Evolutionary conservation across 495 filamentous ascomycete species (phyloP), one percentile per base, ranked within the genome.

Genomic region (Oidiodendron maius): DNA sequence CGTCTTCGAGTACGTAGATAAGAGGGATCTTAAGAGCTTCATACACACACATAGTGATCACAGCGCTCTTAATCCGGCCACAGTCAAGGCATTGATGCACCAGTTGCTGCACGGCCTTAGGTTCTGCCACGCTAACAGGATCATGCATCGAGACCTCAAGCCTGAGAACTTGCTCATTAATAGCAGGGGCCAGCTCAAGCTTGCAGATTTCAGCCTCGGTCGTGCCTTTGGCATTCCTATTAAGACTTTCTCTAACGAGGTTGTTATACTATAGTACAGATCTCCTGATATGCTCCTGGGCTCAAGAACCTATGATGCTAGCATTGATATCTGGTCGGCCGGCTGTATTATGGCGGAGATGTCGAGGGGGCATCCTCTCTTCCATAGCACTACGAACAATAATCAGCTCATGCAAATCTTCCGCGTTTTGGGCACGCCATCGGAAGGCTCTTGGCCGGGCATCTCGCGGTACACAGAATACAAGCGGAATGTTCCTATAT

Each of bases 281-380:
- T 91, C 91, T 0, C 91, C 91, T 1, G 91, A 96, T 56, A 91
- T 96, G 28, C 79, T 96, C 24, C 80, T 96, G 30, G 91, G 91
- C 39, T 87, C 82, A 53, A 71, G 91, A 51, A 95, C 91, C 30
- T 96, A 96, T 66, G 96, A 94, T 66, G 96, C 91, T 20, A 91
- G 86, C 68, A 96, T 96, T 69, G 91, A 96, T 60, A 96, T 96
- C 69, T 96, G 91, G 91, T 91, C 86, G 15, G 91, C 91, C 12
- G 91, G 91, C 34, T 96, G 91, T 64, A 96, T 96, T 71, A 96
- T 96, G 91, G 91, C 91, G 11, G 91, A 96, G 69, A 93, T 96
- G 86, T 96, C 89, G 65, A 94, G 89, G 0, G 91, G 91, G 10
- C 80, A 91, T 2, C 91, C 91, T 0, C 75, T 96, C 12, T 96